These are phyloP conservation scores for Tarenaya hassleriana DNA, from an alignment of 345 rosid genomes.

Conservation along the genomic window DNA sequence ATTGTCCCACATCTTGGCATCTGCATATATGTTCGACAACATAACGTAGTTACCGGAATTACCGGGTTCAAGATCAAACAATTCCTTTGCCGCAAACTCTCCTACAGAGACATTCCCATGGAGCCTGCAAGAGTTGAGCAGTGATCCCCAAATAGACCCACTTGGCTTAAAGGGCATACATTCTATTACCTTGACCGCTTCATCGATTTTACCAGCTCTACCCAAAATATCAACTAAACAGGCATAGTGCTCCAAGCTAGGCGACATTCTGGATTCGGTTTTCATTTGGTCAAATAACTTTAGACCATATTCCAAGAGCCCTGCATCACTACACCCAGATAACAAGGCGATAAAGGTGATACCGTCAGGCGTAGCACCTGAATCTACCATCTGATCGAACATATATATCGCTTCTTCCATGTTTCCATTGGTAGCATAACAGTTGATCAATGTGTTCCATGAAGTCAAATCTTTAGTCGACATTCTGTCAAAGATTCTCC, in stretches of 20 bases:
- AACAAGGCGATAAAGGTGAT: slow-evolving; percentile 48
- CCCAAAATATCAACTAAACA: slow-evolving; percentile 55
- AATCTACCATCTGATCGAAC: slow-evolving; percentile 38
- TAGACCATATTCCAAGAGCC: slow-evolving; percentile 37
- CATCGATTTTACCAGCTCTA: slow-evolving; percentile 43
- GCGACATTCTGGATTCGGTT: slow-evolving; percentile 31
- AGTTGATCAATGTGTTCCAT: slow-evolving; percentile 53
- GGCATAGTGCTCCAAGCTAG: slow-evolving; percentile 49
- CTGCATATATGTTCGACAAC: slow-evolving; percentile 54
- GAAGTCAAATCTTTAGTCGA: slow-evolving; percentile 36
- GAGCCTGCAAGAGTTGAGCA: slow-evolving; percentile 44
- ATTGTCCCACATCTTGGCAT: slow-evolving; percentile 52
- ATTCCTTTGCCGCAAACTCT: slow-evolving; percentile 35
- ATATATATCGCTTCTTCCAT: slow-evolving; percentile 27
- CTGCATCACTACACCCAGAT: slow-evolving; percentile 55
- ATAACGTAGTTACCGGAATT: slow-evolving; percentile 56
- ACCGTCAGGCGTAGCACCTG: slow-evolving; percentile 36
- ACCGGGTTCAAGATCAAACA: slow-evolving; percentile 50
- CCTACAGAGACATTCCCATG: slow-evolving; percentile 30
- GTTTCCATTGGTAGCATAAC: slow-evolving; percentile 41
- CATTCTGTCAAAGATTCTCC: slow-evolving; percentile 46
- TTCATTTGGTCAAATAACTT: slow-evolving; percentile 39
- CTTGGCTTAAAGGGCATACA: slow-evolving; percentile 52
- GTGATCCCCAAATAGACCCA: slow-evolving; percentile 51
- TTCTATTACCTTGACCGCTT: slow-evolving; percentile 38